Conservation (phyloP, 2,329 filamentous ascomycete genomes). For the Penicillium paneum region DNA sequence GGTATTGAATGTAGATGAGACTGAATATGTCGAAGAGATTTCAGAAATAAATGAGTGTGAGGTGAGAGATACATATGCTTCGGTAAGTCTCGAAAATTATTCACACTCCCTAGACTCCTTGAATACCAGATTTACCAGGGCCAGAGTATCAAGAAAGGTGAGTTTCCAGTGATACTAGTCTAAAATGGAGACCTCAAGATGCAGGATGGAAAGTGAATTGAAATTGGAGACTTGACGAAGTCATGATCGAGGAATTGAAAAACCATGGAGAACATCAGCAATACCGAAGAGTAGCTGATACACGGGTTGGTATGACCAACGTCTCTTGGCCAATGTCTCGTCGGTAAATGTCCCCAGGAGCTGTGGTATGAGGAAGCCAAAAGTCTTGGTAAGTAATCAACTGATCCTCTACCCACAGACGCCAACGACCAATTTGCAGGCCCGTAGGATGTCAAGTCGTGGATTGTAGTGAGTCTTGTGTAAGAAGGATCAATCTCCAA, state of each 20-base stretch:
- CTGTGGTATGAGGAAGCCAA: background rate
- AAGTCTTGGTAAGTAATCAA: constrained; percentile 4
- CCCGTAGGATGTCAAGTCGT: background rate
- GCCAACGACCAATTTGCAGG: constrained; percentile 1
- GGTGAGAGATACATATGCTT: too few relatives aligned
- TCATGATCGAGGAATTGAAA: too few relatives aligned
- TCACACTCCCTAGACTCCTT: too few relatives aligned
- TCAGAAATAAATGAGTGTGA: too few relatives aligned
- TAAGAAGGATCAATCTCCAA: background rate
- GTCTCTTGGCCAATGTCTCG: background rate
- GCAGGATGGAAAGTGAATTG: too few relatives aligned
- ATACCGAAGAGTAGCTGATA: background rate
- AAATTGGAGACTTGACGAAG: background rate
- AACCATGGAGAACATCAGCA: background rate
- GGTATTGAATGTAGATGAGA: too few relatives aligned
- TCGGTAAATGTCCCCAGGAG: background rate
- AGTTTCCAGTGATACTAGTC: too few relatives aligned
- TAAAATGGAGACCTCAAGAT: background rate
- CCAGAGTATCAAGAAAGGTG: too few relatives aligned
- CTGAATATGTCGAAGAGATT: too few relatives aligned
- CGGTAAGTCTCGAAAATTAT: too few relatives aligned
- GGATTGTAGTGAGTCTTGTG: background rate
- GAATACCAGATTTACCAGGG: too few relatives aligned
- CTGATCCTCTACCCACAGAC: constrained; percentile 1
- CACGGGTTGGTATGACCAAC: background rate